Conservation (phyloP, 2,329 filamentous ascomycete species). For the Cladophialophora exuberans region DNA sequence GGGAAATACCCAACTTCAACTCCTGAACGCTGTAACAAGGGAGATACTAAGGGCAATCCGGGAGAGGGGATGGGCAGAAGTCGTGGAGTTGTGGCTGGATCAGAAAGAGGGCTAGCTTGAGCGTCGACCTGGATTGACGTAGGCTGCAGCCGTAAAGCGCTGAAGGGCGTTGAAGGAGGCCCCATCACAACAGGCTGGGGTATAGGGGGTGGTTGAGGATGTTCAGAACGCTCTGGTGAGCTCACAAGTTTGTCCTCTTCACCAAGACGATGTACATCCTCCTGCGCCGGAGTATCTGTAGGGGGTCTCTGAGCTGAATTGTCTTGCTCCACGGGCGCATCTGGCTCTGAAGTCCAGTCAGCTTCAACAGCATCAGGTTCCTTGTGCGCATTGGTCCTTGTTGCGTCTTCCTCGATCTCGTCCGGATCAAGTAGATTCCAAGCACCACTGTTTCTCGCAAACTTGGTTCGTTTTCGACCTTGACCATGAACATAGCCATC, state of each 20-base stretch:
- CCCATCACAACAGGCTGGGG: constrained; percentile 20
- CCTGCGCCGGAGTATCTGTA: not conserved
- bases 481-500: constrained; percentile 63
- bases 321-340: not conserved
- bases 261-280: not conserved
- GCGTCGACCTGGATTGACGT: not conserved
- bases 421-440: constrained; percentile 72
- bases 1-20: constrained; percentile 39
- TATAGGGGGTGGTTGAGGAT: not conserved
- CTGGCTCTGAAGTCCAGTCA: not conserved
- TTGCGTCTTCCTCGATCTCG: constrained; percentile 24
- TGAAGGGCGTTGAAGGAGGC: constrained; percentile 22
- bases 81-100: constrained; percentile 37
- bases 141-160: not conserved
- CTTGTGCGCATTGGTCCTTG: constrained; percentile 6
- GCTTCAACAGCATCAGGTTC: not conserved
- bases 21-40: constrained; percentile 38
- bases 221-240: not conserved
- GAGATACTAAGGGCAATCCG: constrained; percentile 45
- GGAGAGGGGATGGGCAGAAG: constrained; percentile 45
- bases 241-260: not conserved
- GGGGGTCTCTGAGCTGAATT: not conserved
- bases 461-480: constrained; percentile 71
- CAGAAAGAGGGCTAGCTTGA: constrained; percentile 1
- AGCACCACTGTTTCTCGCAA: constrained; percentile 65